Conservation (phyloP, 106 monocot species). For the Ottelia alismoides region DNA sequence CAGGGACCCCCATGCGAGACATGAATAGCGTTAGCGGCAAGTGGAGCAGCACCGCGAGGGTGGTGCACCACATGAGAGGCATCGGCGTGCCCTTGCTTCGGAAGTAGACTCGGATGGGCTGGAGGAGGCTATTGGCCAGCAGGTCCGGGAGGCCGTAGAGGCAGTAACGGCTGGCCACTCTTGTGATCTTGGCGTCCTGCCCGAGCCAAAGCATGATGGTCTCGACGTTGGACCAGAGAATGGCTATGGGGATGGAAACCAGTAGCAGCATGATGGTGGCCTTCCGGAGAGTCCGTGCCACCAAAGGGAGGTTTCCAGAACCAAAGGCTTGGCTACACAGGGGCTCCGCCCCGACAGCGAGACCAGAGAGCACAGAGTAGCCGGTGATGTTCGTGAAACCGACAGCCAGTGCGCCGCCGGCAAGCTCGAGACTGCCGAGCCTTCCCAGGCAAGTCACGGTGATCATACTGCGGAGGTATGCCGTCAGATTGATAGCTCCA, state of each 20-base stretch:
- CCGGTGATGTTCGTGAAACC: conserved; percentile 89
- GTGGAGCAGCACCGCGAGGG: conserved; percentile 35
- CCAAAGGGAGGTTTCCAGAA: conserved; percentile 27
- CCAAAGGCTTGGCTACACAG: conserved; percentile 77
- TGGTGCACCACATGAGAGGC: conserved; percentile 46
- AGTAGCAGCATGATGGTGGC: conserved; percentile 35
- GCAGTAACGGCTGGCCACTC: conserved; percentile 45
- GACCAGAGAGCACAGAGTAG: conserved; percentile 28
- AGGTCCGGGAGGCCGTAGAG: conserved; percentile 57
- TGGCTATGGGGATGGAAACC: conserved; percentile 10
- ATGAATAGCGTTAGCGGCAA: conserved; percentile 53
- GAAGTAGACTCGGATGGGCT: conserved; percentile 62
- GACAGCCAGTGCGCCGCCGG: conserved; percentile 63
- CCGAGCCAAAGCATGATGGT: conserved; percentile 36
- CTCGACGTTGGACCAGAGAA: conserved; percentile 13
- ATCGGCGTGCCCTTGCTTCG: conserved; percentile 51
- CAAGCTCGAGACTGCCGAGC: too few relatives aligned
- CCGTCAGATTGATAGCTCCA: too few relatives aligned
- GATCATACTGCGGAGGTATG: too few relatives aligned
- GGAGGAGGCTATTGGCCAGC: conserved; percentile 50
- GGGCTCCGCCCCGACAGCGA: conserved; percentile 13
- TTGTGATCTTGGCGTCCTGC: conserved; percentile 36
- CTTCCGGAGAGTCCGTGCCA: conserved; percentile 41
- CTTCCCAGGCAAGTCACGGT: too few relatives aligned
- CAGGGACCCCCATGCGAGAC: conserved; percentile 40